phyloP scores from a whole-genome alignment of 352 stramenopile species.

The Phytophthora colocasiae region DNA sequence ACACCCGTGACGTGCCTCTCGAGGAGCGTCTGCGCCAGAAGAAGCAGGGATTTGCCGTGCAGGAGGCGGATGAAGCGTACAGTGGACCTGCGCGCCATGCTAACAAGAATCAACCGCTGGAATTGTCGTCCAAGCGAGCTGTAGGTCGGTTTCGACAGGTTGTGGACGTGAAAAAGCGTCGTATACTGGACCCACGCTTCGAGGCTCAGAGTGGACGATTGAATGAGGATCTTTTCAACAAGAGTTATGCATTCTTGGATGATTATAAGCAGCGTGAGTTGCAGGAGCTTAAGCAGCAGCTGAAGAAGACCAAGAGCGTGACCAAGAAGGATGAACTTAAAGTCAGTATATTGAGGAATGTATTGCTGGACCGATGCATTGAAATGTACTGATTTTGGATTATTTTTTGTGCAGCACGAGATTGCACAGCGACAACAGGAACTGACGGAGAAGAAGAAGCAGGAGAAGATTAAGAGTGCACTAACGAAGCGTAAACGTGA shows the following conservation, averaged over 20 bases:
- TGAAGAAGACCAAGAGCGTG: conserved; percentile 72
- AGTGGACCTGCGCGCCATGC: conserved; percentile 19
- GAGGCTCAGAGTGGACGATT: conserved; percentile 83
- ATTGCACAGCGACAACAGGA: conserved; percentile 77
- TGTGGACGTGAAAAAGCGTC: conserved; percentile 83
- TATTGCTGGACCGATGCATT: conserved; percentile 1
- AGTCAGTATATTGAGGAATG: conserved; percentile 39
- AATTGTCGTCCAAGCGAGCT: conserved; percentile 86
- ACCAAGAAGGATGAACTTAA: conserved; percentile 82
- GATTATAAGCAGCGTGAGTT: conserved; percentile 91
- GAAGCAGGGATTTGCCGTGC: conserved; percentile 72
- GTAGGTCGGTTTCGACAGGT: conserved; percentile 84
- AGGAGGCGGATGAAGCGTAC: conserved; percentile 11
- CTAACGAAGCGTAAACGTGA: conserved; percentile 86
- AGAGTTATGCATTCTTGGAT: conserved; percentile 91
- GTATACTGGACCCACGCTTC: conserved; percentile 87
- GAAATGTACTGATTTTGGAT: conserved; percentile 9
- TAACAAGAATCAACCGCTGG: conserved; percentile 91
- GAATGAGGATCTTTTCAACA: conserved; percentile 90
- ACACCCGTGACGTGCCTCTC: conserved; percentile 74
- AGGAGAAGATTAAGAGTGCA: conserved; percentile 71
- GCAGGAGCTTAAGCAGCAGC: conserved; percentile 83
- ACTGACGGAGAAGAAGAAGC: conserved; percentile 77
- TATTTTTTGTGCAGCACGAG: conserved; percentile 50
- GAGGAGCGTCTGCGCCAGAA: conserved; percentile 82